Percentiles rank a stretch among this genome's conserved stretches.
phyloP scores from a whole-genome alignment of 2,329 filamentous ascomycete species.

The Aspergillus glaucus region DNA sequence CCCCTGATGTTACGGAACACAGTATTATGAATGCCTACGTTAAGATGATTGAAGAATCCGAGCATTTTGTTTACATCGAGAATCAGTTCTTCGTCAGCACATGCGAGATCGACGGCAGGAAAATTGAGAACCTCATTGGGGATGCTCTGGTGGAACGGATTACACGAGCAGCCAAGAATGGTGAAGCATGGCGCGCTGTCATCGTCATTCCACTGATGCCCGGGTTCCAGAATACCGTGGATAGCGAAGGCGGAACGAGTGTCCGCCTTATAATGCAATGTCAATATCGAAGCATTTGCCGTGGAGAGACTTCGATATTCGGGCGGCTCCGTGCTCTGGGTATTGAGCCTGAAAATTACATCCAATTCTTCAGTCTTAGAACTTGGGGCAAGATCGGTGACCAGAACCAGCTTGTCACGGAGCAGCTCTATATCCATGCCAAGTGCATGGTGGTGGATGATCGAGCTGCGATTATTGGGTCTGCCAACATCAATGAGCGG shows the following conservation, averaged over 20 bases:
- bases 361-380: conserved; percentile 86
- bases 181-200: conserved; percentile 83
- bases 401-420: conserved; percentile 76
- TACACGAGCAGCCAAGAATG: conserved; percentile 72
- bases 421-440: conserved; percentile 96
- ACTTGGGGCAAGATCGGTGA: conserved; percentile 88
- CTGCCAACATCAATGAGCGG: conserved; percentile 96
- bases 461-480: conserved; percentile 85
- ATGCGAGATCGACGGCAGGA: conserved; percentile 77
- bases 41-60: conserved; percentile 88
- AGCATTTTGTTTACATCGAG: conserved; percentile 97
- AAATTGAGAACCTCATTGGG: conserved; percentile 87
- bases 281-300: conserved; percentile 92
- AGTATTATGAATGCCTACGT: conserved; percentile 96
- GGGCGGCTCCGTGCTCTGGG: conserved; percentile 69
- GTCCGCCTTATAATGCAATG: conserved; percentile 94
- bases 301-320: conserved; percentile 87
- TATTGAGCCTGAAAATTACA: conserved; percentile 91
- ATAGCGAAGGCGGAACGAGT: conserved; percentile 87
- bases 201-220: conserved; percentile 93
- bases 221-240: conserved; percentile 96
- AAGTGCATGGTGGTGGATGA: conserved; percentile 97
- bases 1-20: conserved; percentile 73
- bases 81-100: conserved; percentile 98
- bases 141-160: conserved; percentile 92